Evolutionary conservation across 805 yeast genomes (phyloP).

Genomic region (Candida xiaguanensis): DNA sequence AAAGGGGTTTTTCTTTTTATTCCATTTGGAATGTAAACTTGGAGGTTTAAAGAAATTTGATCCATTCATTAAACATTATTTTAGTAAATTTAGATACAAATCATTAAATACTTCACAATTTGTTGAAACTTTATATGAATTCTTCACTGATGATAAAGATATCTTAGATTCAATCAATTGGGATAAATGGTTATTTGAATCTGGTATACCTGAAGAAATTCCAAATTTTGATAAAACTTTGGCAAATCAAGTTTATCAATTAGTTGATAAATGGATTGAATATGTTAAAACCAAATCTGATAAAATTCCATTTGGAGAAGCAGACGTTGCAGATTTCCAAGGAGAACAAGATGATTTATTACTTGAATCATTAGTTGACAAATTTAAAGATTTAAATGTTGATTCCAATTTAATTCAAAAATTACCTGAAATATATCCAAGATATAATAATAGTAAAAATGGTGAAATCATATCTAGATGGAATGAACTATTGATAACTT

Average conservation of each 20-base stretch:
- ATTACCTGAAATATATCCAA: slow-evolving; percentile 18
- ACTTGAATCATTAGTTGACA: slow-evolving; percentile 19
- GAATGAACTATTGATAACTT: slow-evolving; percentile 21
- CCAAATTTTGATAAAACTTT: slow-evolving; percentile 26
- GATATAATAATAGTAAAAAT: slow-evolving; percentile 17
- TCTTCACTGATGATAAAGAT: slow-evolving; percentile 18
- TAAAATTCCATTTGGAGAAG: slow-evolving; percentile 8
- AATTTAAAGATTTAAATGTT: slow-evolving; percentile 11
- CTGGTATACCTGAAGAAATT: slow-evolving; percentile 23
- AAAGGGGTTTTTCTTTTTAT: slow-evolving; percentile 32
- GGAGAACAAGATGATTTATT: slow-evolving; percentile 24
- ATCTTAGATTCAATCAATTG: slow-evolving; percentile 24
- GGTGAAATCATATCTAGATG: slow-evolving; percentile 22
- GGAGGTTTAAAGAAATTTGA: slow-evolving; percentile 25
- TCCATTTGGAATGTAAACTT: slow-evolving; percentile 21
- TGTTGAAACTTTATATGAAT: slow-evolving; percentile 22
- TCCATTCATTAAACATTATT: slow-evolving; percentile 26
- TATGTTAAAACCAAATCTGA: slow-evolving; percentile 2
- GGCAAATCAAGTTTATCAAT: slow-evolving; percentile 23
- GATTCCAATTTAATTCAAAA: slow-evolving; percentile 11
- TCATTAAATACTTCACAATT: slow-evolving; percentile 26
- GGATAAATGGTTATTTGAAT: slow-evolving; percentile 24
- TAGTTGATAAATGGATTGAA: slow-evolving; percentile 21
- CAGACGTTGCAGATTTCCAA: slow-evolving; percentile 18
- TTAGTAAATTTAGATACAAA: slow-evolving; percentile 22